Evolutionary conservation across 257 asterid species (phyloP).

Genomic region (Nicotiana knightiana): DNA sequence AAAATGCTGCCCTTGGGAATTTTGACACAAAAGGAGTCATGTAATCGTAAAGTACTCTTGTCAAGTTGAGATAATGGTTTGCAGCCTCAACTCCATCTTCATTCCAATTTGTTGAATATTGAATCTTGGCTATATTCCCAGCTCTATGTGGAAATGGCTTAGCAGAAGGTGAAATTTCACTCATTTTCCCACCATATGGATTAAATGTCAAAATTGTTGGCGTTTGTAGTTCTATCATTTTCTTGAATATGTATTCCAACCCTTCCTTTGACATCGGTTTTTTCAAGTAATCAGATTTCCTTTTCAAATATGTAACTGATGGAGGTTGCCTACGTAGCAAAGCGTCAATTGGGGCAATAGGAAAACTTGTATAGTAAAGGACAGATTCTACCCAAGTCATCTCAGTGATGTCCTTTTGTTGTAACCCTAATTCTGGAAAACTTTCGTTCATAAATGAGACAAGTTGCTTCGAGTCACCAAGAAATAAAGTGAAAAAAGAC

Average conservation of each 20-base stretch:
- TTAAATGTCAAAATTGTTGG: constrained; percentile 27
- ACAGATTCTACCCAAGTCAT: constrained; percentile 13
- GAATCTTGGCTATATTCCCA: constrained; percentile 51
- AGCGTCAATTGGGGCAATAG: constrained; percentile 21
- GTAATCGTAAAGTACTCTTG: constrained; percentile 32
- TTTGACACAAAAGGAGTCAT: constrained; percentile 55
- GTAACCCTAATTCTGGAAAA: constrained; percentile 3
- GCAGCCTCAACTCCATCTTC: constrained; percentile 32
- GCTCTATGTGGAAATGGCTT: constrained; percentile 65
- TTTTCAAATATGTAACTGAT: constrained; percentile 34
- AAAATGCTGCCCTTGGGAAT: constrained; percentile 52
- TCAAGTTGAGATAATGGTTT: constrained; percentile 21
- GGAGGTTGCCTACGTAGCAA: constrained; percentile 24
- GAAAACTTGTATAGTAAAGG: constrained; percentile 18
- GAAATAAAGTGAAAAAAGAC: background rate
- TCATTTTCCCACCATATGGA: constrained; percentile 56
- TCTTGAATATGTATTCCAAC: constrained; percentile 22
- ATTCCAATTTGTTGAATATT: constrained; percentile 41
- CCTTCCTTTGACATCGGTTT: constrained; percentile 32
- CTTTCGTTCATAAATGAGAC: background rate
- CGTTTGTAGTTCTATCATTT: constrained; percentile 24
- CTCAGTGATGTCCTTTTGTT: constrained; percentile 3
- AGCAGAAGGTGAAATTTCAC: constrained; percentile 31
- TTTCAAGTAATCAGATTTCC: constrained; percentile 56
- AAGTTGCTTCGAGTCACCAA: background rate